phyloP scores from a whole-genome alignment of 2,329 filamentous ascomycete species.

The Metarhizium rileyi region DNA sequence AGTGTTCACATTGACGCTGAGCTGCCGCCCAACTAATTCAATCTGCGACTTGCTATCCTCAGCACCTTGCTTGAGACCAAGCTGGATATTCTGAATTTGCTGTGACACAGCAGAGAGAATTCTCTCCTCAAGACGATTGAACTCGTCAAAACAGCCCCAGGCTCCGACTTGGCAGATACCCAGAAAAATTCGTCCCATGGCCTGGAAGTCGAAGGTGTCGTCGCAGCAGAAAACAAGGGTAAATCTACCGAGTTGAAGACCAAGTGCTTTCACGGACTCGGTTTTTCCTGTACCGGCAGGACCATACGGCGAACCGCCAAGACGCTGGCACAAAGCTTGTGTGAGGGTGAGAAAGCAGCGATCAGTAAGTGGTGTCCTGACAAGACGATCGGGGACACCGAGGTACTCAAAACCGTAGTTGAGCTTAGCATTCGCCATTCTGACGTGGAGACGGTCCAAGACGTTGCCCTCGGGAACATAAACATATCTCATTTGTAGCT shows the following conservation, averaged over 20 bases:
- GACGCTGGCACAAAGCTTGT: constrained; percentile 85
- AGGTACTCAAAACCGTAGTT: constrained; percentile 98
- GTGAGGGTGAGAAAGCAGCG: constrained; percentile 97
- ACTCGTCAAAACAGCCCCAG: constrained; percentile 99
- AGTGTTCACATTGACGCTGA: constrained; percentile 84
- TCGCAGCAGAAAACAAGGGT: constrained; percentile 99
- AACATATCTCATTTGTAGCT: constrained; percentile 93
- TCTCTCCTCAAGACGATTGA: constrained; percentile 96
- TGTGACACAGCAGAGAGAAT: constrained; percentile 97
- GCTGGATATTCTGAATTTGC: constrained; percentile 98
- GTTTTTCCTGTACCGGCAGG: constrained; percentile 98
- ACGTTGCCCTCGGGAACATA: constrained; percentile 76
- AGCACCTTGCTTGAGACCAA: constrained; percentile 77
- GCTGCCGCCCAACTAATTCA: constrained; percentile 83
- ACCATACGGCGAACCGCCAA: constrained; percentile 94
- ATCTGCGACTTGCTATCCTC: constrained; percentile 82
- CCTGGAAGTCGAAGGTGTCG: constrained; percentile 98
- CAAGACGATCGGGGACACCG: constrained; percentile 89
- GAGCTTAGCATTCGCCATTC: constrained; percentile 93
- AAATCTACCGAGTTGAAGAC: constrained; percentile 91
- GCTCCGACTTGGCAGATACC: constrained; percentile 98
- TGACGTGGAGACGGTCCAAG: constrained; percentile 73
- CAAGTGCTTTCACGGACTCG: constrained; percentile 95
- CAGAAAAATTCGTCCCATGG: constrained; percentile 98
- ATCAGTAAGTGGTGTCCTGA: constrained; percentile 92